Evolutionary conservation across 2,329 filamentous ascomycete genomes (phyloP).

Genomic region (Phaeosphaeria sp.): DNA sequence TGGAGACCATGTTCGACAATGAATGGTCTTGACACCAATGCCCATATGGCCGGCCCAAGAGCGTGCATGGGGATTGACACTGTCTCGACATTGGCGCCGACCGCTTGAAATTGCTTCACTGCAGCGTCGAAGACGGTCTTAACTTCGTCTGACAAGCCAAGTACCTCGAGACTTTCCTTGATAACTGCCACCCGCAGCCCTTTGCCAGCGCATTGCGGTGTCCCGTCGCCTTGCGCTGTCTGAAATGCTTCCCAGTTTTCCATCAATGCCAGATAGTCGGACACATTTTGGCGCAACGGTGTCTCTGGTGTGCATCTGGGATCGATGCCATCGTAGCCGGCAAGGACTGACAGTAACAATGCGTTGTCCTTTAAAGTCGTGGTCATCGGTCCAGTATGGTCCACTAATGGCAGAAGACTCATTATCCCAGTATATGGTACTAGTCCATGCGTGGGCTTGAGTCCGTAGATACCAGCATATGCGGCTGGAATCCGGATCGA

Average conservation of each 20-base stretch:
- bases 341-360: slow-evolving; percentile 49
- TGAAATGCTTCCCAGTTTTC: slow-evolving; percentile 32
- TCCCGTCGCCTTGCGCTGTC: slow-evolving; percentile 35
- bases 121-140: slow-evolving; percentile 48
- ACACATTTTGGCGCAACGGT: slow-evolving; percentile 45
- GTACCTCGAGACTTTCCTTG: slow-evolving; percentile 51
- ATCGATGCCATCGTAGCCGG: slow-evolving; percentile 56
- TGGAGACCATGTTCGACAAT: slow-evolving; percentile 35
- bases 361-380: slow-evolving; percentile 50
- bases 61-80: slow-evolving; percentile 58
- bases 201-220: slow-evolving; percentile 36
- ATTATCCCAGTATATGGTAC: slow-evolving; percentile 55
- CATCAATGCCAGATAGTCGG: slow-evolving; percentile 42
- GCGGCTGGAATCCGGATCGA: slow-evolving; percentile 41
- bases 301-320: slow-evolving; percentile 51
- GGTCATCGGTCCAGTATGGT: slow-evolving; percentile 55
- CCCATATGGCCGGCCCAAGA: slow-evolving; percentile 57
- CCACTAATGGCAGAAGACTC: slow-evolving; percentile 51
- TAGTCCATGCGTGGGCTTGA: slow-evolving; percentile 56
- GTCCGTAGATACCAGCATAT: slow-evolving; percentile 39
- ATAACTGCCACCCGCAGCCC: slow-evolving; percentile 57
- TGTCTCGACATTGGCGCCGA: slow-evolving; percentile 55
- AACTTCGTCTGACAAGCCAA: slow-evolving; percentile 50
- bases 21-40: slow-evolving; percentile 41
- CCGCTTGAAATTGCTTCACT: slow-evolving; percentile 43